Conservation (phyloP, 805 yeast genomes). For the Candida sphagnicola region DNA sequence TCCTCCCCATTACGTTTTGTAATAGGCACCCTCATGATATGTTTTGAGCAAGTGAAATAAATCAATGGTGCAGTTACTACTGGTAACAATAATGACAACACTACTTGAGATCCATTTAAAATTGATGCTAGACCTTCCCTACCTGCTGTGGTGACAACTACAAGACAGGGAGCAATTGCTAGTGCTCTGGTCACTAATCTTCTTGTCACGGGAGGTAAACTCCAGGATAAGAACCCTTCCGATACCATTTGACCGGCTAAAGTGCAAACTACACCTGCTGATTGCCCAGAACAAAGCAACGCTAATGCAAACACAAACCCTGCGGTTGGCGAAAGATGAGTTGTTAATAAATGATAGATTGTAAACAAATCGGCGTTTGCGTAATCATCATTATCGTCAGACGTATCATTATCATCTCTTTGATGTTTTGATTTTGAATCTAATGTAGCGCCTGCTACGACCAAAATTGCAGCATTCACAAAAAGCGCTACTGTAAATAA, state of each 20-base stretch:
- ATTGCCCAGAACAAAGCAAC: constrained; percentile 84
- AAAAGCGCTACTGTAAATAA: constrained; percentile 86
- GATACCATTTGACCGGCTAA: constrained; percentile 91
- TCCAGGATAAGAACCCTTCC: constrained; percentile 83
- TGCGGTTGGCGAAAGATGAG: constrained; percentile 77
- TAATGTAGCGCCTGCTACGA: constrained; percentile 88
- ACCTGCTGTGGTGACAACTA: constrained; percentile 70
- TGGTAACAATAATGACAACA: constrained; percentile 75
- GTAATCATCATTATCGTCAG: constrained; percentile 38
- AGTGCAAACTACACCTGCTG: constrained; percentile 93
- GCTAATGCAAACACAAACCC: constrained; percentile 89
- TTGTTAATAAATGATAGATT: constrained; percentile 65
- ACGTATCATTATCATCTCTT: constrained; percentile 14
- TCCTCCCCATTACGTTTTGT: constrained; percentile 27
- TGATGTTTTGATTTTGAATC: constrained; percentile 15
- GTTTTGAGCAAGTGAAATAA: constrained; percentile 68
- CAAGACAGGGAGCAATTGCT: constrained; percentile 80
- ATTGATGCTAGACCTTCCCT: constrained; percentile 75
- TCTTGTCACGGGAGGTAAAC: constrained; percentile 77
- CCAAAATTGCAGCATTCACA: constrained; percentile 84
- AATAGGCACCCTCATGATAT: constrained; percentile 57
- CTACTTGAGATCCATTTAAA: constrained; percentile 79
- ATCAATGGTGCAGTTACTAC: constrained; percentile 86
- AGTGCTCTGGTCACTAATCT: constrained; percentile 76
- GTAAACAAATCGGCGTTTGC: constrained; percentile 72